A percentile compares a stretch with the other conserved stretches of the same genome.
phyloP scores from a whole-genome alignment of 176 grass and related monocot genomes.

The Themeda triandra region DNA sequence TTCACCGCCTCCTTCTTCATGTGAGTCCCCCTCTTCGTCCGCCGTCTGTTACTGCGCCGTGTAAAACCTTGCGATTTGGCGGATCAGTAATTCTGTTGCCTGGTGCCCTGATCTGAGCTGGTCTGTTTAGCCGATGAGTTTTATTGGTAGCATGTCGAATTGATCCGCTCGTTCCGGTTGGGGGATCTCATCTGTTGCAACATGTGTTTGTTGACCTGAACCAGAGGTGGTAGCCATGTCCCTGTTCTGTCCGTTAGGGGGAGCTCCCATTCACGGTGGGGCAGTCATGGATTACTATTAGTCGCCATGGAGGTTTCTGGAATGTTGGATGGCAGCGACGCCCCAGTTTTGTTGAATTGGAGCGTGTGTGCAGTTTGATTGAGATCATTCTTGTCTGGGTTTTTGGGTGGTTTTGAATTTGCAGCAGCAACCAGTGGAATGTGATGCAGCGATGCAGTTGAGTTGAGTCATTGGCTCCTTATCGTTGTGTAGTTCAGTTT shows the following conservation, averaged over 20 bases:
- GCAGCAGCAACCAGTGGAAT: neutral
- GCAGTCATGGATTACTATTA: too few relatives aligned
- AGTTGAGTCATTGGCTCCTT: neutral
- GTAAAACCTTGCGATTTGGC: neutral
- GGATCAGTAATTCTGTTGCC: neutral
- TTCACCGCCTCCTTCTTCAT: constrained; percentile 93
- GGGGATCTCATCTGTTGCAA: neutral
- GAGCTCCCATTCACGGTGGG: too few relatives aligned
- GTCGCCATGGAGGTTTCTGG: neutral
- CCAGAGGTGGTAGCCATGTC: too few relatives aligned
- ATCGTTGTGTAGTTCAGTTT: neutral
- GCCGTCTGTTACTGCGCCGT: neutral
- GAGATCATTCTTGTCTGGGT: too few relatives aligned
- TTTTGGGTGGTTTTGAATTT: neutral
- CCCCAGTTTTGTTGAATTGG: neutral
- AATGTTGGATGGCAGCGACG: neutral
- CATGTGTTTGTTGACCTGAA: too few relatives aligned
- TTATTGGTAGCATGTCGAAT: neutral
- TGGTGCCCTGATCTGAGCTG: neutral
- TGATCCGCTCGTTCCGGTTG: neutral
- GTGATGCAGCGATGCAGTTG: too few relatives aligned
- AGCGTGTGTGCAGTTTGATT: neutral
- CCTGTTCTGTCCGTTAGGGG: too few relatives aligned
- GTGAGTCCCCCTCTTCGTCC: constrained; percentile 15
- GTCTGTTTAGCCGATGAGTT: too few relatives aligned